Base-by-base conservation (phyloP, 805 yeast species). In the Groenewaldozyma salmanticensis region DNA sequence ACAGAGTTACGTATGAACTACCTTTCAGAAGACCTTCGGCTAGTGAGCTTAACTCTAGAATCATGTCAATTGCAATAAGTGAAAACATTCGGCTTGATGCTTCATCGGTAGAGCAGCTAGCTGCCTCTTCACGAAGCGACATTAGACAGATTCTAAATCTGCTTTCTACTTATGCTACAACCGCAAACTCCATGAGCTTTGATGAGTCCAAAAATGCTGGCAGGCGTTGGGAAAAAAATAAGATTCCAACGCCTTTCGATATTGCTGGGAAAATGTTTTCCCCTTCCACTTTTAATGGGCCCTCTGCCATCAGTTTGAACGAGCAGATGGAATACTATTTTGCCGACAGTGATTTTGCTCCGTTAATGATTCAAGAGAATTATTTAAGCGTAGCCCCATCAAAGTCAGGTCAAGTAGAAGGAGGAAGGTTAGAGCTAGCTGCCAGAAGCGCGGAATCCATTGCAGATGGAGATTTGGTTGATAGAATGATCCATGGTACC, bases 361-460 rank as follows among this genome's bases (percentile, higher is more conserved):
- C 98, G 4, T 68, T 90, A 46, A 90, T 92, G 97, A 74, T 92
- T 40, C 96, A 90, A 57, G 98, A 92, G 59, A 92, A 92, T 62
- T 92, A 92, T 58, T 60, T 85, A 37, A 64, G 63, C 27, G 79
- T 94, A 0, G 65, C 65, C 32, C 95, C 65, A 16, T 34, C 53
- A 39, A 17, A 47, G 37, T 32, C 47, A 49, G 42, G 39, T 45
- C 50, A 35, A 60, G 61, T 21, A 62, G 66, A 15, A 55, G 65
- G 42, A 48, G 67, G 72, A n/a, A 50, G 78, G 49, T 61, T 90
- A 44, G 68, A 72, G 47, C 65, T 77, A 15, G 77, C 81, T 1
- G 81, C 85, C 1, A 64, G 68, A 21, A 97, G 98, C 0, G 85
- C 97, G 0, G 86, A 86, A 51, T 74, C 84, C 37, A 84, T 92